Base-by-base conservation (phyloP, 352 stramenopile species). In the Phytophthora podocarpi region DNA sequence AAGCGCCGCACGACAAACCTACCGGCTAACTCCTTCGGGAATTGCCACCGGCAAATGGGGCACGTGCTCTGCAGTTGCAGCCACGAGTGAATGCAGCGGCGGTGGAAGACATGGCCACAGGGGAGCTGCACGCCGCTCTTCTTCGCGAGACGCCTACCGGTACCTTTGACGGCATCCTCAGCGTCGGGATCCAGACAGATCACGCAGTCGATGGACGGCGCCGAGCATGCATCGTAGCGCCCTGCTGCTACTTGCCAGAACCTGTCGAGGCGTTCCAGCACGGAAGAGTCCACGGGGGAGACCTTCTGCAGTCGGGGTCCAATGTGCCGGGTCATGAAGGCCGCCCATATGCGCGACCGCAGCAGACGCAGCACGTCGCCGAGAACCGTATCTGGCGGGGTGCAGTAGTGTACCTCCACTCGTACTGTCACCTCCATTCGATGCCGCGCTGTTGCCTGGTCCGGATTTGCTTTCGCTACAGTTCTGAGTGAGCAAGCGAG, bases 31-130 rank as follows among this genome's bases (percentile, higher is more conserved):
- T 76, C 71, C 51, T 85, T 83, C 20, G 58, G 64, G 46, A 97
- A 85, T 70, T 97, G 87, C 60, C 85, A 87, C 55, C 96, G 95
- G 59, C 93, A 98, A 42, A 97, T 83, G 15, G 93, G 93, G 67
- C 95, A 98, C 48, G 89, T 92, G 47, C 76, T 82, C 57, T 97
- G 89, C 52, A 90, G 79, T 21, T 89, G 46, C 15, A 97, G 82
- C 93, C 95, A 98, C 27, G 80, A 85, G 23, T 78, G 53, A 31
- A 98, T 81, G 68, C 95, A 98, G 34, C 83, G 78, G 34, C 72
- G 67, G 67, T 98, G 93, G 74, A 97, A 98, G 24, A 76, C 45
- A 70, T 99, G 95, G 20, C 80, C 76, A 53, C 95, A 98, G 1
- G 91, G 85, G 12, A 98, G 69, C 9, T 74, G 55, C 18, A 85